Evolutionary conservation across 1,284 basidiomycete genomes (phyloP).

Genomic region (Trichosporon coremiiforme): DNA sequence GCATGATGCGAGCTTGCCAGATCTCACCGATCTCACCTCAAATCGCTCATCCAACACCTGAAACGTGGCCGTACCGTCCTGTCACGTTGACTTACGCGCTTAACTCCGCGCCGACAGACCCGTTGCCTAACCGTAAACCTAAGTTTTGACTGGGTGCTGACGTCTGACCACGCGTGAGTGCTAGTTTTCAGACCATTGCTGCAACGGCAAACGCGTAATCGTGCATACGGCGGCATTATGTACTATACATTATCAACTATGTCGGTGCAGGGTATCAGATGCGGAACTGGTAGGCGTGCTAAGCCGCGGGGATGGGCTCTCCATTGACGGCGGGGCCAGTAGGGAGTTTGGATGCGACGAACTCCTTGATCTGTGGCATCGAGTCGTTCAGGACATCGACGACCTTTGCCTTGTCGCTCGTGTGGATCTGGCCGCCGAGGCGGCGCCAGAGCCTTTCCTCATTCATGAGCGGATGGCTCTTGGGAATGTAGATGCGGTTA

Average conservation of each 20-base stretch:
- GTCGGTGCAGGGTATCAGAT: background rate
- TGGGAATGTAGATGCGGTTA: slow-evolving; percentile 51
- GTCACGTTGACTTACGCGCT: background rate
- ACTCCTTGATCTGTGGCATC: slow-evolving; percentile 48
- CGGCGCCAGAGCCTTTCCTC: slow-evolving; percentile 49
- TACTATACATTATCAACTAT: slow-evolving; percentile 13
- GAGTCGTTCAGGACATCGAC: slow-evolving; percentile 51
- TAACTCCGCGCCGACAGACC: no score
- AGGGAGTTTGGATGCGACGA: slow-evolving; percentile 41
- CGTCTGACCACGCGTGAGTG: no score
- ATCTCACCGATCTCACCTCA: no score
- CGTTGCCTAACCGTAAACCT: no score
- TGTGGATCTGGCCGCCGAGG: slow-evolving; percentile 51
- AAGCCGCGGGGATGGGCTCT: background rate
- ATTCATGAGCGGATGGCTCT: slow-evolving; percentile 45
- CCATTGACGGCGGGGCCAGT: background rate
- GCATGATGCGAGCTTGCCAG: no score
- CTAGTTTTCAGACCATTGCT: no score
- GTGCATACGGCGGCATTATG: slow-evolving; percentile 9
- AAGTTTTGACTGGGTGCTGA: no score
- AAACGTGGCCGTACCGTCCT: background rate
- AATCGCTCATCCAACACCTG: background rate
- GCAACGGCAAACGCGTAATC: background rate
- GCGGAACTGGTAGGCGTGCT: no score
- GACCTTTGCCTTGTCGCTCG: slow-evolving; percentile 47